These are phyloP conservation scores for Eucalyptus grandis DNA, from an alignment of 345 rosid genomes.

Conservation along the genomic window DNA sequence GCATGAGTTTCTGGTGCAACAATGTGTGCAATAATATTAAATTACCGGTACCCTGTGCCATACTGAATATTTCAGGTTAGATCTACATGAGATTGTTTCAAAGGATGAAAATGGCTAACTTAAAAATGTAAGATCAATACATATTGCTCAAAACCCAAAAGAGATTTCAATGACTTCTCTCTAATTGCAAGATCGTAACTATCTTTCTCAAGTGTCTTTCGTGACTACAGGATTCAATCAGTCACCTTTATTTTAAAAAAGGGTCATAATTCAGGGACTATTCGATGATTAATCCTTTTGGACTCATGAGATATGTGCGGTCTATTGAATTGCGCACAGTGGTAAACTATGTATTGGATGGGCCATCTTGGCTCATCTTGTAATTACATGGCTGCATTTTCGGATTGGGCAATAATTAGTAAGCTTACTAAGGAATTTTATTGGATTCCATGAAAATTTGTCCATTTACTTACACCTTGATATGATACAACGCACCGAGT, in stretches of 20 bases:
- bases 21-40: not conserved
- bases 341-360: not conserved
- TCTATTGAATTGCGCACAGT: not conserved
- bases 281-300: not conserved
- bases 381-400: not conserved
- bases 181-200: not conserved
- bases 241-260: not conserved
- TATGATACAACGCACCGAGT: not conserved
- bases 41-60: not conserved
- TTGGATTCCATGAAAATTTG: not conserved
- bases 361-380: not conserved
- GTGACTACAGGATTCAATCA: not conserved
- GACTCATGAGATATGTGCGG: not conserved
- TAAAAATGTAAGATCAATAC: not conserved
- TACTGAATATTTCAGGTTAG: not conserved
- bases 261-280: not conserved
- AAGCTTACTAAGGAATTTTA: not conserved
- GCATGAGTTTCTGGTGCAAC: not conserved
- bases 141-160: not conserved
- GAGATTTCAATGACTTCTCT: not conserved
- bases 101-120: not conserved
- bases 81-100: not conserved
- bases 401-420: not conserved
- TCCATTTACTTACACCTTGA: not conserved
- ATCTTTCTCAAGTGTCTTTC: not conserved